A percentile compares a stretch with the other conserved stretches of the same genome.
These are phyloP conservation scores for Cryoendolithus antarcticus DNA, from an alignment of 2,329 filamentous ascomycete species.

Conservation along the genomic window DNA sequence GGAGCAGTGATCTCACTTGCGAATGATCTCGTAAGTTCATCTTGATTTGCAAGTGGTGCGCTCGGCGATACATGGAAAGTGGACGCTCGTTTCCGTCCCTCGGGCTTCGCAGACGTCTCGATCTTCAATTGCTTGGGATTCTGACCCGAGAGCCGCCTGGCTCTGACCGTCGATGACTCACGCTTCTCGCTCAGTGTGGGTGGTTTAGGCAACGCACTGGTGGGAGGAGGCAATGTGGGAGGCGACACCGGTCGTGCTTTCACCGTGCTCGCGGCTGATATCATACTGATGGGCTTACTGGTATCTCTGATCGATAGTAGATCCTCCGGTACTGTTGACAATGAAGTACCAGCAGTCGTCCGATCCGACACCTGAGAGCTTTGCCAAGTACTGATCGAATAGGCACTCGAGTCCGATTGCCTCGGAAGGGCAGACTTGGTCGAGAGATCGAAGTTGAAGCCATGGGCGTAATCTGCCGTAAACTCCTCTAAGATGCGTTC, in stretches of 20 bases:
- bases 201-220: constrained; percentile 12
- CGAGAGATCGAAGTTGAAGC: constrained; percentile 63
- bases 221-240: constrained; percentile 20
- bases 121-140: constrained; percentile 79
- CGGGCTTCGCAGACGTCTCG: constrained; percentile 48
- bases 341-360: constrained; percentile 51
- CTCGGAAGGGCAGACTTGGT: constrained; percentile 58
- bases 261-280: constrained; percentile 15
- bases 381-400: constrained; percentile 69
- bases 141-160: constrained; percentile 66
- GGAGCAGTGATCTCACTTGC: constrained; percentile 12
- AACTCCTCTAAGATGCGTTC: constrained; percentile 64
- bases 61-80: constrained; percentile 19
- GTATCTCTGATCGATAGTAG: constrained; percentile 27
- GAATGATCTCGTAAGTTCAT: constrained; percentile 8
- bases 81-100: constrained; percentile 17
- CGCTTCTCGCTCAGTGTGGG: constrained; percentile 10
- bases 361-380: constrained; percentile 50
- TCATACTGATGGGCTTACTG: constrained; percentile 19
- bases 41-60: constrained; percentile 13
- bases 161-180: constrained; percentile 33
- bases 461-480: constrained; percentile 64
- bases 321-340: constrained; percentile 63
- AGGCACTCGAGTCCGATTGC: constrained; percentile 69
- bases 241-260: constrained; percentile 5